Conservation (phyloP, 768 basidiomycete species). For the Gloeostereum incarnatum region DNA sequence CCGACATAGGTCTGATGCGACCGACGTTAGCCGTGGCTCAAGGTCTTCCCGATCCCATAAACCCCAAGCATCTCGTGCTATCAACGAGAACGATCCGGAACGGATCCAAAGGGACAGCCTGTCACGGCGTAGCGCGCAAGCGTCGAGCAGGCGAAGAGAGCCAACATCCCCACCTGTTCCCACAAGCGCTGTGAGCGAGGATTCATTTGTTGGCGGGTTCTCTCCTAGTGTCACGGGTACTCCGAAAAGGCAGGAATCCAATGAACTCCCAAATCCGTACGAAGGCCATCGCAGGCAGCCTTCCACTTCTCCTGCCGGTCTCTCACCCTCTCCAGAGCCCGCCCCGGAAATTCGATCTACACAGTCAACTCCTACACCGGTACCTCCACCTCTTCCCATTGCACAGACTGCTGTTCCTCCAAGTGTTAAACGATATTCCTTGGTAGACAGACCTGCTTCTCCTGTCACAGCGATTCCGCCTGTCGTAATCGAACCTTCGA, state of each 20-base stretch:
- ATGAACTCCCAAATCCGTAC: slow-evolving; percentile 6
- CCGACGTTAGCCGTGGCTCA: slow-evolving; percentile 45
- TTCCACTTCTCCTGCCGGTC: slow-evolving; percentile 2
- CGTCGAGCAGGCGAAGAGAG: slow-evolving; percentile 28
- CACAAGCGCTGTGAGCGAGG: slow-evolving; percentile 20
- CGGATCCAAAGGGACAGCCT: slow-evolving; percentile 27
- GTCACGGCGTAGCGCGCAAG: slow-evolving; percentile 30
- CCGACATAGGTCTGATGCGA: slow-evolving; percentile 38
- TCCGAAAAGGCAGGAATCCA: slow-evolving; percentile 4
- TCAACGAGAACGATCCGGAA: slow-evolving; percentile 40
- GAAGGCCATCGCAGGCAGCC: slow-evolving; percentile 5
- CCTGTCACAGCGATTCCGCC: slow-evolving; percentile 31
- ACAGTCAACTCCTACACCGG: slow-evolving; percentile 11
- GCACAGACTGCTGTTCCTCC: slow-evolving; percentile 40
- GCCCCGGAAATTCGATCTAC: too few relatives aligned
- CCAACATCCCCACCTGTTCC: slow-evolving; percentile 14
- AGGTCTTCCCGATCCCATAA: slow-evolving; percentile 33
- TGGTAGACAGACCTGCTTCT: slow-evolving; percentile 60
- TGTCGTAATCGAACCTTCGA: slow-evolving; percentile 44
- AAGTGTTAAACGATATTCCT: slow-evolving; percentile 69
- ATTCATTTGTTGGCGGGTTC: slow-evolving; percentile 47
- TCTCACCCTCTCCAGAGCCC: slow-evolving; percentile 4
- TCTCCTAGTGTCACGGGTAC: slow-evolving; percentile 11
- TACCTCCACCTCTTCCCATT: slow-evolving; percentile 8
- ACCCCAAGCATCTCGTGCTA: slow-evolving; percentile 34